Percentiles rank a stretch among this genome's conserved stretches.
Evolutionary conservation across 2,329 filamentous ascomycete species (phyloP).

Genomic region (Ophiostoma sp.): DNA sequence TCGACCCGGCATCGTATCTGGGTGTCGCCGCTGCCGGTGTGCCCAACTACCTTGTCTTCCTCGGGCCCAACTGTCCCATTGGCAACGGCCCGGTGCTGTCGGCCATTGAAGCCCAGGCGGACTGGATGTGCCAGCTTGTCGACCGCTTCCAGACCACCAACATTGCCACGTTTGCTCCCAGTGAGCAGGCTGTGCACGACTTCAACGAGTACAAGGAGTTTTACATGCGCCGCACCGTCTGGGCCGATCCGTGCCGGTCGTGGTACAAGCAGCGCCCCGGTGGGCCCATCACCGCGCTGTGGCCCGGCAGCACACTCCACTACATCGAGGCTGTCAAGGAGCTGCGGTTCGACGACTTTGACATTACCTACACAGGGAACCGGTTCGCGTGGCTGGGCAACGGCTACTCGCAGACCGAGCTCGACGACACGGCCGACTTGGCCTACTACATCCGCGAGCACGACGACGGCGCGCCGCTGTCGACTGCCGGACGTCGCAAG

Average conservation of each 20-base stretch:
- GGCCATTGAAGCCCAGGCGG: constrained; percentile 28
- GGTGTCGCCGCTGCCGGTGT: constrained; percentile 34
- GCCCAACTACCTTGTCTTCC: constrained; percentile 31
- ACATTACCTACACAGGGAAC: constrained; percentile 28
- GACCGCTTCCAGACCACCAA: constrained; percentile 47
- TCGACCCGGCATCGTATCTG: constrained; percentile 36
- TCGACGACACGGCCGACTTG: constrained; percentile 38
- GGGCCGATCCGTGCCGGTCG: constrained; percentile 31
- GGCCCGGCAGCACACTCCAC: constrained; percentile 29
- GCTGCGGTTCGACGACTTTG: constrained; percentile 35
- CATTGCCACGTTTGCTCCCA: constrained; percentile 35
- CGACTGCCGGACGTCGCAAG: constrained; percentile 26
- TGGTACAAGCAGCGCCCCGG: constrained; percentile 32
- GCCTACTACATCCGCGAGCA: constrained; percentile 25
- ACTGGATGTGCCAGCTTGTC: constrained; percentile 47
- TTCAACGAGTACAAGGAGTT: constrained; percentile 32
- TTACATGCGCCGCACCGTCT: constrained; percentile 34
- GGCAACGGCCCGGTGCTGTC: constrained; percentile 26
- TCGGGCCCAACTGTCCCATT: constrained; percentile 28
- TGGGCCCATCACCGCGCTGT: constrained; percentile 30
- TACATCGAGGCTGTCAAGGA: constrained; percentile 32
- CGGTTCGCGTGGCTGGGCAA: constrained; percentile 31
- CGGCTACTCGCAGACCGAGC: constrained; percentile 42
- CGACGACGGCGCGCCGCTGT: constrained; percentile 24
- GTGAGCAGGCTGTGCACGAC: constrained; percentile 28